These are phyloP conservation scores for Elsinoe perseae DNA, from an alignment of 2,329 filamentous ascomycete genomes.

Conservation along the genomic window DNA sequence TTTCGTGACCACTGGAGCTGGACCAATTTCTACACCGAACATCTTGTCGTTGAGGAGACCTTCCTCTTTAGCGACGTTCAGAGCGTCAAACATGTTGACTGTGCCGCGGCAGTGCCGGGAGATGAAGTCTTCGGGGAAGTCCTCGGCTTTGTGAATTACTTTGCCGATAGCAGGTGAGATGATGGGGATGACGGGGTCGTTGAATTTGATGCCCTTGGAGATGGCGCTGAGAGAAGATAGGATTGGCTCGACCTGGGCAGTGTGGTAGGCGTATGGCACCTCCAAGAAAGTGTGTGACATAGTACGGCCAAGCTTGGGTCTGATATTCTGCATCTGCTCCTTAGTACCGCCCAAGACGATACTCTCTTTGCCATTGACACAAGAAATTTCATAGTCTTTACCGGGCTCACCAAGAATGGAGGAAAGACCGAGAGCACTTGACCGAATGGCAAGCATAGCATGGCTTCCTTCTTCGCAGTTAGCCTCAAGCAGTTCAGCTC, in stretches of 20 bases:
- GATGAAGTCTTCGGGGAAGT: conserved; percentile 22
- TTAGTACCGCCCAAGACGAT: conserved; percentile 23
- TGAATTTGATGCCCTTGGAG: conserved; percentile 21
- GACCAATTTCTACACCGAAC: conserved; percentile 40
- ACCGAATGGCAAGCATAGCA: conserved; percentile 25
- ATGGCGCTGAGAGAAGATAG: conserved; percentile 22
- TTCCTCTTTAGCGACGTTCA: conserved; percentile 20
- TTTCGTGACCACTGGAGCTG: conserved; percentile 40
- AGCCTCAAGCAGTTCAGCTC: conserved; percentile 28
- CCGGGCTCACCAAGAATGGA: conserved; percentile 5
- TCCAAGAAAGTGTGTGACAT: conserved; percentile 19
- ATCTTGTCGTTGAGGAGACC: conserved; percentile 31
- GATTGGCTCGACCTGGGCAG: conserved; percentile 28
- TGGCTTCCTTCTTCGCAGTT: conserved; percentile 24
- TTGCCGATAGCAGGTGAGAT: conserved; percentile 25
- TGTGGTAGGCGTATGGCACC: conserved; percentile 29
- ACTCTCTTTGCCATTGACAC: conserved; percentile 24
- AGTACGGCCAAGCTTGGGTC: conserved; percentile 9
- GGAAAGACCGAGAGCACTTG: conserved; percentile 13
- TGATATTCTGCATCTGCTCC: conserved; percentile 17
- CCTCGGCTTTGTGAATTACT: conserved; percentile 21
- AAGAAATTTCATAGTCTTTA: conserved; percentile 23
- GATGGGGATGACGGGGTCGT: conserved; percentile 26
- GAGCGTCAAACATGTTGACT: conserved; percentile 31
- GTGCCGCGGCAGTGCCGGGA: conserved; percentile 30